Base-by-base conservation (phyloP, 176 grass and related monocot species). In the Tillandsia leiboldiana region DNA sequence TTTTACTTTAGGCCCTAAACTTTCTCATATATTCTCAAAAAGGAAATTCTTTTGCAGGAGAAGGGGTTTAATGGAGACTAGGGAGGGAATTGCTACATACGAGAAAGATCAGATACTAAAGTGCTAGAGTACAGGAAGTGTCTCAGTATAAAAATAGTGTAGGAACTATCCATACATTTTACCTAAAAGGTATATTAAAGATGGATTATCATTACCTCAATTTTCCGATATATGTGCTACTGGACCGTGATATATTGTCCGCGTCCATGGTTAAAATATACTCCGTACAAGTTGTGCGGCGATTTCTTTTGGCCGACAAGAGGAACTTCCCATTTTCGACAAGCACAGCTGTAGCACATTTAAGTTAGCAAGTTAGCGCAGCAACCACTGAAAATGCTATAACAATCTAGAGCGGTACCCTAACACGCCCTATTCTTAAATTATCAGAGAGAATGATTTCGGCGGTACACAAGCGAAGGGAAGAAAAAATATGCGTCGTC, bases 251-350 rank as follows among this genome's bases (percentile, higher is more conserved):
- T 67, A 66, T 66, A 48, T 75, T 75, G 63, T 66, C 51, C 53
- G 50, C 63, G 66, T 75, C 63, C 23, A 26, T 67, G 47, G 63
- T 66, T 67, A 75, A 66, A 42, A 75, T 67, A 63, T 75, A 75
- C 24, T 75, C 73, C 48, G 63, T 75, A 67, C 73, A 75, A 8
- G 73, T 75, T 67, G 73, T 65, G 14, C 63, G 63, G 26, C 63
- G 73, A 33, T 33, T 53, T 66, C 63, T 66, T 51, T 75, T 75
- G 47, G 73, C 73, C 53, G 73, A 75, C 20, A 75, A 53, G 64
- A 75, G 73, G 51, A 75, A 75, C 24, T 75, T 75, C 26, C 73
- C 73, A 48, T 75, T 75, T 65, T 75, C 73, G 48, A 67, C 73
- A 22, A 67, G 63, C 15, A 75, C 73, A 53, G 63, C 73, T 75